Base-by-base conservation (phyloP, 345 rosid species). In the Erodium maritimum region DNA sequence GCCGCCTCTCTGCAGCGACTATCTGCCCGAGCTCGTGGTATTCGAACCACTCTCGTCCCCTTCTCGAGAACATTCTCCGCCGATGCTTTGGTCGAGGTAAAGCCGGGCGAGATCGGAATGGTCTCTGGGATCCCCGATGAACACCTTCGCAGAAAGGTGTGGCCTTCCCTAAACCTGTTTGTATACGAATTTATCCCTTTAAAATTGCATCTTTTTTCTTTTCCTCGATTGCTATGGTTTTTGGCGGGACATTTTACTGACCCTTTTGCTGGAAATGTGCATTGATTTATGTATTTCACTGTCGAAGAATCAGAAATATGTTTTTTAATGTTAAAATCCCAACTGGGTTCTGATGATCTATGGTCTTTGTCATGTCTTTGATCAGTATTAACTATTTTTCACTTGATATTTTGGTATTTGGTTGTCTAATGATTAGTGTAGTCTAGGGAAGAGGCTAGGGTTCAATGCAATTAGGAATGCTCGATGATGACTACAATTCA, bases 71-170 rank as follows among this genome's bases (percentile, higher is more conserved):
- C 82, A 2, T 79, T 74, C 77, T 70, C 88, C 20, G 64, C 82
- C 1, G 88, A 76, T 59, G 80, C 99, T 23, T 71, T 90, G 80
- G 82, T 84, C 17, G 87, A 90, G 79, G 58, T 75, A 71, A 82
- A 81, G 66, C 80, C 90, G 37, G 87, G 91, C 46, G 97, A 93
- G 85, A 71, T 90, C 69, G 97, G 96, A 60, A 61, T 75, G 68
- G 82, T 93, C 80, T 90, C 96, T 5, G 96, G 97, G 11, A 90
- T 90, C 65, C 99, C 97, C 17, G 83, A 87, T 51, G 85, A 90
- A 48, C 97, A 90, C 64, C 91, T 90, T 37, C 66, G 81, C 10
- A 65, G 97, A 17, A 81, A 80, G 75, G 97, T 80, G 60, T 17
- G 61, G 50, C 19, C 63, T 59, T 56, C 48, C 42, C 33, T 48